Conservation (phyloP, 257 asterid genomes). For the Galeopsis tetrahit region DNA sequence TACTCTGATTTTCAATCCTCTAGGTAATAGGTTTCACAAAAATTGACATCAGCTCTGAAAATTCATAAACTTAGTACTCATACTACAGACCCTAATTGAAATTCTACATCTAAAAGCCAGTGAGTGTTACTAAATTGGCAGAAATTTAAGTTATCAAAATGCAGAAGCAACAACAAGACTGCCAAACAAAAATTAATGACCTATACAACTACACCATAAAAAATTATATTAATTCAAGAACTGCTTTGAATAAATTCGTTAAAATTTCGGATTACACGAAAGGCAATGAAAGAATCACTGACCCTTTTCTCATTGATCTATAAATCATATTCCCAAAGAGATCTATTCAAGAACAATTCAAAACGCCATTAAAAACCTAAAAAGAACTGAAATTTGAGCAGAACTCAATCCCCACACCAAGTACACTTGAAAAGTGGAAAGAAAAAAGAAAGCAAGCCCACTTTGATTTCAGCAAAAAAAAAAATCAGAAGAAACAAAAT, state of each 20-base stretch:
- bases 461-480: not conserved
- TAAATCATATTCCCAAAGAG: constrained; percentile 21
- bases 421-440: not conserved
- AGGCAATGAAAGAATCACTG: constrained; percentile 2
- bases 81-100: not conserved
- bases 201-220: no score
- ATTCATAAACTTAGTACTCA: constrained; percentile 8
- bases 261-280: not conserved
- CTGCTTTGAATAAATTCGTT: not conserved
- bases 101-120: not conserved
- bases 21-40: no score
- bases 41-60: no score
- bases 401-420: not conserved
- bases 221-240: not conserved
- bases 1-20: no score
- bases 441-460: not conserved
- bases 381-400: no score
- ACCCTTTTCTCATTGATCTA: constrained; percentile 7
- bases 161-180: not conserved
- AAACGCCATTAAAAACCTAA: constrained; percentile 6
- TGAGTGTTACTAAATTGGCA: not conserved
- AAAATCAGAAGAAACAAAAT: no score
- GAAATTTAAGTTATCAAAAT: constrained; percentile 3
- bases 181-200: not conserved
- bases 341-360: constrained; percentile 28